These are phyloP conservation scores for Silene noctiflora DNA, from an alignment of 179 eudicot species.

Conservation along the genomic window DNA sequence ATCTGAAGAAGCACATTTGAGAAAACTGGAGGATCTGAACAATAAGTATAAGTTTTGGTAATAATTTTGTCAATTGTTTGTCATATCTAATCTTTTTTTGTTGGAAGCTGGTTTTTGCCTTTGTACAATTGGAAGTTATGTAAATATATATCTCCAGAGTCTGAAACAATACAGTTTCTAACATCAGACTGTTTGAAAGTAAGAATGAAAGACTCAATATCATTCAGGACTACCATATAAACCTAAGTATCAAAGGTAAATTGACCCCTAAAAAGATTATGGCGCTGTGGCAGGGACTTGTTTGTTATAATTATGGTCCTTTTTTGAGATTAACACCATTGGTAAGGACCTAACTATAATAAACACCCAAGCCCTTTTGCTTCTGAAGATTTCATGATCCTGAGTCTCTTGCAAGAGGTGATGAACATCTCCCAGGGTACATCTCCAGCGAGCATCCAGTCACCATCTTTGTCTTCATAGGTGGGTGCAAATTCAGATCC, in stretches of 20 bases:
- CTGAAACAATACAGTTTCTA: conserved; percentile 30
- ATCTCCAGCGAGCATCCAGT: conserved; percentile 95
- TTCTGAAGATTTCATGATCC: conserved; percentile 89
- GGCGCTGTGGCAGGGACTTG: conserved; percentile 21
- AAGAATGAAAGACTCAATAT: conserved; percentile 30
- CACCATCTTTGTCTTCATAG: conserved; percentile 89
- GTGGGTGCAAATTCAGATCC: conserved; percentile 69
- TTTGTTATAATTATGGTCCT: conserved; percentile 16
- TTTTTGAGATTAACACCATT: conserved; percentile 16
- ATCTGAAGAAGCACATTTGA: conserved; percentile 19
- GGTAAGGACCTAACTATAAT: conserved; percentile 17
- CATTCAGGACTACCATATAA: conserved; percentile 22
- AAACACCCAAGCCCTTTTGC: conserved; percentile 69
- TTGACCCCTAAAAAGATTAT: conserved; percentile 10
- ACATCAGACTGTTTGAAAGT: conserved; percentile 28
- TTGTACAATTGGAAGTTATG: conserved; percentile 37
- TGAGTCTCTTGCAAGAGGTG: conserved; percentile 75
- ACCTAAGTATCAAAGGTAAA: conserved; percentile 15
- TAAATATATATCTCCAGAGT: conserved; percentile 32
- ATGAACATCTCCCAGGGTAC: conserved; percentile 96
- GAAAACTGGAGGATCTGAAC: conserved; percentile 19
- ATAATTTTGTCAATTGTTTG: conserved; percentile 24
- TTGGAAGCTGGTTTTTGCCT: conserved; percentile 22
- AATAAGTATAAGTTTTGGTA: background rate
- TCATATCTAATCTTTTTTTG: conserved; percentile 22